These are phyloP conservation scores for Mitosporidium daphniae DNA, from an alignment of 371 early-diverging fungal genomes.

Conservation along the genomic window DNA sequence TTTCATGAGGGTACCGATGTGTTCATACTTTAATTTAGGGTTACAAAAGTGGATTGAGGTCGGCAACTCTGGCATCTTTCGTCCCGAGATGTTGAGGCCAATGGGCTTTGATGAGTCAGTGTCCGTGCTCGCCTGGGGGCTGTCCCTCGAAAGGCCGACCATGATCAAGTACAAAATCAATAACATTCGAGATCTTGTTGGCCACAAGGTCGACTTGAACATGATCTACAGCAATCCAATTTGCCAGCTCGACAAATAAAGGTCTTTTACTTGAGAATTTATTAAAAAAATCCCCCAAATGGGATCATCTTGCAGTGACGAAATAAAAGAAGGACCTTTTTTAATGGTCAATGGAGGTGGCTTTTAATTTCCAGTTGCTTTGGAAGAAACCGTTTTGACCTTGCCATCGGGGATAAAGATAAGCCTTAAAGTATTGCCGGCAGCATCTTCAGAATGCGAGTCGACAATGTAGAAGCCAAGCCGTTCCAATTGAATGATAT, in stretches of 20 bases:
- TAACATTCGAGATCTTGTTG: constrained; percentile 87
- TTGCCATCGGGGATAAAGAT: constrained; percentile 73
- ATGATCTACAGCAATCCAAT: constrained; percentile 71
- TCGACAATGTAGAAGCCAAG: constrained; percentile 81
- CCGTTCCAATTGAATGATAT: constrained; percentile 90
- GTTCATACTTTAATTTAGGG: constrained; percentile 8
- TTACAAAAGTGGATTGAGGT: constrained; percentile 91
- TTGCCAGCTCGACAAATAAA: too few relatives aligned
- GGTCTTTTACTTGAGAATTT: too few relatives aligned
- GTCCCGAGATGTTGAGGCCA: constrained; percentile 93
- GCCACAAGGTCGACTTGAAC: constrained; percentile 83
- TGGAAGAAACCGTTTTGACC: constrained; percentile 27
- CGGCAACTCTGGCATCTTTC: constrained; percentile 98
- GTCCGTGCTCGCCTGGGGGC: constrained; percentile 91
- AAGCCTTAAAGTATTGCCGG: constrained; percentile 18
- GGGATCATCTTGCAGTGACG: too few relatives aligned
- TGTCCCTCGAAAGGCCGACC: constrained; percentile 91
- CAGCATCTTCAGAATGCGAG: constrained; percentile 9
- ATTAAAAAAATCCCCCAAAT: too few relatives aligned
- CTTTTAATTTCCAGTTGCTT: too few relatives aligned
- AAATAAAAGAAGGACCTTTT: too few relatives aligned
- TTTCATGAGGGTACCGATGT: constrained; percentile 34
- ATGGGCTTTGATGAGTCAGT: constrained; percentile 84
- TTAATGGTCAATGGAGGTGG: too few relatives aligned
- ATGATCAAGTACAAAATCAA: constrained; percentile 93